phyloP scores from a whole-genome alignment of 768 basidiomycete genomes.

The Naganishia onofrii region DNA sequence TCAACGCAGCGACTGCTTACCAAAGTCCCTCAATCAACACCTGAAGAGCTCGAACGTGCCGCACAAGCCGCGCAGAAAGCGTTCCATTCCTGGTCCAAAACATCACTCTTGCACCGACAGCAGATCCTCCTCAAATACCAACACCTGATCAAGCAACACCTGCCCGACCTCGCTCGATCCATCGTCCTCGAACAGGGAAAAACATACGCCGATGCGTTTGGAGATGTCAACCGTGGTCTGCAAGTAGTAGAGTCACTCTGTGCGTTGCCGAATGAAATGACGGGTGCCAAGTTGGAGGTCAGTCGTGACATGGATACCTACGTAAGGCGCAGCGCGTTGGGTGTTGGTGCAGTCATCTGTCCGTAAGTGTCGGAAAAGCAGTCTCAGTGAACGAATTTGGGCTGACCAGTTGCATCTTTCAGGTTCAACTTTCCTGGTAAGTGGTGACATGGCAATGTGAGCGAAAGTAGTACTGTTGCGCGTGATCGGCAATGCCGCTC shows the following conservation, averaged over 20 bases:
- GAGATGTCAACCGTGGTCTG: slow-evolving; percentile 86
- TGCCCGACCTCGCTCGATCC: slow-evolving; percentile 77
- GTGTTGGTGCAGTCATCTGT: slow-evolving; percentile 68
- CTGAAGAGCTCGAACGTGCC: slow-evolving; percentile 74
- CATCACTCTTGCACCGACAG: slow-evolving; percentile 81
- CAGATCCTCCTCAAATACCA: slow-evolving; percentile 89
- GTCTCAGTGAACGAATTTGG: neutral
- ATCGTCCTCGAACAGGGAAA: slow-evolving; percentile 97
- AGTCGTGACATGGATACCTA: slow-evolving; percentile 93
- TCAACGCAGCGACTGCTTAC: slow-evolving; percentile 87
- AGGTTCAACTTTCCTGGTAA: slow-evolving; percentile 54
- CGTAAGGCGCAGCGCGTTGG: slow-evolving; percentile 75
- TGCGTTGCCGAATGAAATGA: slow-evolving; percentile 75
- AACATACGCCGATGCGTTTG: slow-evolving; percentile 88
- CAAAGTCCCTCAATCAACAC: slow-evolving; percentile 82
- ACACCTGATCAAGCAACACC: slow-evolving; percentile 75
- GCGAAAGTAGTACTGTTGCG: too few species aligned
- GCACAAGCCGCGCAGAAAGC: slow-evolving; percentile 79
- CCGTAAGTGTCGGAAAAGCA: slow-evolving; percentile 57
- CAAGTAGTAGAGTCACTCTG: slow-evolving; percentile 65
- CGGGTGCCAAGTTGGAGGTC: slow-evolving; percentile 88
- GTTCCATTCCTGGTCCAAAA: slow-evolving; percentile 81
- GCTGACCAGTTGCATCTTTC: neutral
- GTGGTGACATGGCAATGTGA: slow-evolving; percentile 15
- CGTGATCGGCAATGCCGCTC: too few species aligned